Evolutionary conservation across 2,329 filamentous ascomycete genomes (phyloP), one percentile per base, ranked within the genome.

Genomic region (Chrysosporium keratinophilum): DNA sequence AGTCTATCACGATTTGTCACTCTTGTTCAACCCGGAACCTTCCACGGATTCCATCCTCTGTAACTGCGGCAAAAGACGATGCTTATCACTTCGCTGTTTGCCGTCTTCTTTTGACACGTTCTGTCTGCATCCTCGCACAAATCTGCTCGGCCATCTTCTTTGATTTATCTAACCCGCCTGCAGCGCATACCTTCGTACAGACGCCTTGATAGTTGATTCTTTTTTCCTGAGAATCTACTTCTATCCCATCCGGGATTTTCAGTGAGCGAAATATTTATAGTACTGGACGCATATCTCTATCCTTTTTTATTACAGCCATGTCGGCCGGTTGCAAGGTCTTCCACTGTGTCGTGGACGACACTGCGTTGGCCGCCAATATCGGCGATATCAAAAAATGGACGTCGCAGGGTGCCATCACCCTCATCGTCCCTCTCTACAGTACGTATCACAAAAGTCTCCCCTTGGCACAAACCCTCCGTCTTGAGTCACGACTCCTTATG

Each of bases 341-440:
- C 59, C 71, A 75, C 63, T 77, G 75, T 67, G 73, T 77, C 57
- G 73, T 76, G 58, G 76, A 78, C 62, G 75, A 76, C 59, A 77
- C 74, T 49, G 74, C 74, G 46, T 63, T 78, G 54, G 75, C 73
- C 45, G 73, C 74, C 50, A 76, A 74, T 56, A 74, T 78, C 58
- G 73, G 72, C 54, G 75, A 77, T 61, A 74, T 78, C 56, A 77
- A 77, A 64, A 70, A 69, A 63, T 77, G 75, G 73, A 73, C 75
- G 48, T 68, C 71, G 23, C 71, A 74, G 53, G 74, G 74, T 33
- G 68, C 70, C 37, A 71, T 78, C 51, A 74, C 70, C 56, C 69
- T 78, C 39, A 70, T 76, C 52, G 73, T 78, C 53, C 76, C 76
- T 53, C 68, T 77, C 35, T 76, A 76, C 65, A 77, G 75, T 78